phyloP scores from a whole-genome alignment of 495 filamentous ascomycete species.

The Penicillium canariense region DNA sequence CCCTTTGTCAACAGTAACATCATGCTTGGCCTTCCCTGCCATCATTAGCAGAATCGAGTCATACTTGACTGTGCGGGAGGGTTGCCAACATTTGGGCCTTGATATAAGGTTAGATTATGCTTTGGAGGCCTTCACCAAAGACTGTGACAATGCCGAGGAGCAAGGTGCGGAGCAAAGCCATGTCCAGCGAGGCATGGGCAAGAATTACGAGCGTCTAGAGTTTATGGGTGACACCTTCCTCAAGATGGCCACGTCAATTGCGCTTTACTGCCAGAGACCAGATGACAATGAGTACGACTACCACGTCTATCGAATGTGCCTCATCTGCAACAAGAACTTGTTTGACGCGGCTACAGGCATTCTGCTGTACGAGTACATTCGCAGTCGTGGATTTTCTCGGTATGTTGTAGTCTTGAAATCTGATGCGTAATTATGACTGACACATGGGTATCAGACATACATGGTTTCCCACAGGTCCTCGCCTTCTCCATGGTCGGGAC shows the following conservation, averaged over 20 bases:
- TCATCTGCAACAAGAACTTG: constrained; percentile 91
- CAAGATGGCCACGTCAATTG: constrained; percentile 92
- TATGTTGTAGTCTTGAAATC: constrained; percentile 21
- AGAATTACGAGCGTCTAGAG: constrained; percentile 93
- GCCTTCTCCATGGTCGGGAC: constrained; percentile 59
- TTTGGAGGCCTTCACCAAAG: constrained; percentile 90
- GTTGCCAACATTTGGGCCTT: constrained; percentile 57
- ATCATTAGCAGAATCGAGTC: constrained; percentile 82
- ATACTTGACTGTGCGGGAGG: constrained; percentile 76
- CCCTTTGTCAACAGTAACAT: constrained; percentile 59
- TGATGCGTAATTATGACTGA: constrained; percentile 1
- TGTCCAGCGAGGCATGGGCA: constrained; percentile 86
- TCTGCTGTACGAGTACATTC: constrained; percentile 70
- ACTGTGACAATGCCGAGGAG: constrained; percentile 87
- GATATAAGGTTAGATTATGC: constrained; percentile 65
- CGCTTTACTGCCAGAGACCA: constrained; percentile 71
- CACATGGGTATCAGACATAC: constrained; percentile 25
- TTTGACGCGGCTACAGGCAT: constrained; percentile 69
- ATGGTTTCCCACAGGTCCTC: constrained; percentile 83
- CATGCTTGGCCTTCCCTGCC: constrained; percentile 72
- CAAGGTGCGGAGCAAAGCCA: constrained; percentile 68
- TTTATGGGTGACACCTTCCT: constrained; percentile 93
- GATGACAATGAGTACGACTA: constrained; percentile 81
- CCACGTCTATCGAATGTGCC: constrained; percentile 85
- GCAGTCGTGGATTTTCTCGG: constrained; percentile 78